These are phyloP conservation scores for Peniophora sp. DNA, from an alignment of 1,284 basidiomycete genomes.

Conservation along the genomic window DNA sequence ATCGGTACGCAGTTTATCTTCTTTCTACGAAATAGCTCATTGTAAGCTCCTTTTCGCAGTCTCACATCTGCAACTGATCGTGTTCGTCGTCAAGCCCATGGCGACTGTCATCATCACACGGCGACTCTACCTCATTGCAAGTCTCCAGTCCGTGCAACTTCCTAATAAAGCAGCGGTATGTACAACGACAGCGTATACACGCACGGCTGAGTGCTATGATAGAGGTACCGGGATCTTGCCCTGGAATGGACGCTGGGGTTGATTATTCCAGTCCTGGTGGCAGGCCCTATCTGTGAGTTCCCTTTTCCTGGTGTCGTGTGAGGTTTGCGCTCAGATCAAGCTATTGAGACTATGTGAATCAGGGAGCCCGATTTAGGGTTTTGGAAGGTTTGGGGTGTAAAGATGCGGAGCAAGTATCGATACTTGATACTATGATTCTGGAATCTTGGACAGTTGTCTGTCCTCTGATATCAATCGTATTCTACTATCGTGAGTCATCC, in stretches of 20 bases:
- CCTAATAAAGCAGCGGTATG: too few species aligned
- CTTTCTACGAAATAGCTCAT: too few species aligned
- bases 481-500: not conserved
- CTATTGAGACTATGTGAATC: not conserved
- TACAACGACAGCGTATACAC: too few species aligned
- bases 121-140: too few species aligned
- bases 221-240: too few species aligned
- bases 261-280: not conserved
- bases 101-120: too few species aligned
- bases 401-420: not conserved
- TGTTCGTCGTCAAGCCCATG: too few species aligned
- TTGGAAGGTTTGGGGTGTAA: not conserved
- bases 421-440: not conserved
- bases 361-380: not conserved
- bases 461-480: not conserved
- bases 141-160: too few species aligned
- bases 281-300: not conserved
- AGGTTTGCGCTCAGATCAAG: not conserved
- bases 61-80: too few species aligned
- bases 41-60: too few species aligned
- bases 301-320: not conserved
- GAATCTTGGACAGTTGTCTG: not conserved
- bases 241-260: not conserved
- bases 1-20: not conserved
- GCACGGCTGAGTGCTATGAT: too few species aligned